Evolutionary conservation across 805 yeast genomes (phyloP), one percentile per base, ranked within the genome.

Genomic region (Kodamaea jinghongensis): DNA sequence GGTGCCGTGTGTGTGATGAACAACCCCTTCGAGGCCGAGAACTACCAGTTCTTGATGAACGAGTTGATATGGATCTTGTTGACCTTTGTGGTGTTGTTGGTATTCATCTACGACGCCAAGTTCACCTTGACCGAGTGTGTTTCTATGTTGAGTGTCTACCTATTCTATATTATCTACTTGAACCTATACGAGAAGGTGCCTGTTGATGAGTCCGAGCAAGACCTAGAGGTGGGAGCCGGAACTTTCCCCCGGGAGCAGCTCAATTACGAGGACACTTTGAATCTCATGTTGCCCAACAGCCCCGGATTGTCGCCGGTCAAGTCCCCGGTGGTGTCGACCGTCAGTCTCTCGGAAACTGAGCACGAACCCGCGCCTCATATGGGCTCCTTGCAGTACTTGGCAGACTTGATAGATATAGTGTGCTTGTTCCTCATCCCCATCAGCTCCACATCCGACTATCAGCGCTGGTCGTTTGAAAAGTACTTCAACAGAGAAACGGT

Each of bases 51-150:
- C 10, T 31, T 63, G 6, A 7, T 59, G 8, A 38, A 52, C 17
- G 69, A 65, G 32, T 54, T 65, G 34, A 34, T 49, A 4, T 63
- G 63, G 58, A 58, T 65, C 4, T 42, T 61, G 11, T 42, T 47
- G n/a, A 54, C 57, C 17, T 41, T 65, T 4, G 31, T 52, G 6
- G 34, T 60, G 11, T 56, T 67, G 34, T 50, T 54, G 39, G 47
- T 47, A 28, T 56, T 66, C 10, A 38, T 67, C 13, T 50, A 58
- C 8, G 73, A 67, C 46, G 67, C 67, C 16, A 50, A 51, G 31
- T 55, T 67, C 14, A 66, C 70, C 8, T 14, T 50, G 9, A 7
- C 44, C 1, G 73, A 67, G 45, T 58, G 67, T 37, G 25, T 48
- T 2, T 12, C 50, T 6, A 57, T 67, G 65, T 42, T 52, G 0